Base-by-base conservation (phyloP, 371 early-diverging fungal genomes). In the Amoeboaphelidium occidentale region DNA sequence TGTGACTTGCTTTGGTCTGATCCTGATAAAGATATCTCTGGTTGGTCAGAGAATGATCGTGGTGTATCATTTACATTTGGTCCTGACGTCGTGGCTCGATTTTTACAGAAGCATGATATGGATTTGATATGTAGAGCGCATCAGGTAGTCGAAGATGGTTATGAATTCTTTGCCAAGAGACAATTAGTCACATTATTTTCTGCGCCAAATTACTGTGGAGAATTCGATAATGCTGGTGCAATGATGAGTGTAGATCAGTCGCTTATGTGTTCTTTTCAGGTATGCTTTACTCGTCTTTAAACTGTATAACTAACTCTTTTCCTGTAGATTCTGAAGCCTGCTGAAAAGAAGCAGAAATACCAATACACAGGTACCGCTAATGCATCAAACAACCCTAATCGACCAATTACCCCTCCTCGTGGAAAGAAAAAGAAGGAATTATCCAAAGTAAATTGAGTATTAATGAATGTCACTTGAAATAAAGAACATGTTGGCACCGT, bases 171-270 rank as follows among this genome's bases (percentile, higher is more conserved):
- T 67, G 79, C 84, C 43, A 79, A 86, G 63, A 74, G 92, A 49
- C 80, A 92, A 60, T 64, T 94, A 47, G 86, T 89, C 1, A 94
- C 93, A 1, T 59, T 94, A 47, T 94, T 92, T 58, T 84, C 84
- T 25, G 92, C 91, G 20, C 92, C 93, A 45, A 91, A 91, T 62
- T 92, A 90, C 61, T 90, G 90, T 62, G 89, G 88, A 46, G 87
- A 85, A 68, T 90, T 87, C 56, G 89, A 84, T 55, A 92, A 90
- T 62, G 81, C 89, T 1, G 97, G 90, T 13, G 96, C 92, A 2
- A 89, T 98, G 74, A 90, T 98, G 93, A 81, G 79, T 53, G 92
- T 97, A 25, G 89, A 90, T 63, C 84, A 89, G 58, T 78, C 87
- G 26, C 70, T 97, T 52, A 76, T 89, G 65, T 87, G 88, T 54